A percentile compares a stretch with the other conserved stretches of the same genome.
phyloP scores from a whole-genome alignment of 306 rosid species.

The Senna tora region DNA sequence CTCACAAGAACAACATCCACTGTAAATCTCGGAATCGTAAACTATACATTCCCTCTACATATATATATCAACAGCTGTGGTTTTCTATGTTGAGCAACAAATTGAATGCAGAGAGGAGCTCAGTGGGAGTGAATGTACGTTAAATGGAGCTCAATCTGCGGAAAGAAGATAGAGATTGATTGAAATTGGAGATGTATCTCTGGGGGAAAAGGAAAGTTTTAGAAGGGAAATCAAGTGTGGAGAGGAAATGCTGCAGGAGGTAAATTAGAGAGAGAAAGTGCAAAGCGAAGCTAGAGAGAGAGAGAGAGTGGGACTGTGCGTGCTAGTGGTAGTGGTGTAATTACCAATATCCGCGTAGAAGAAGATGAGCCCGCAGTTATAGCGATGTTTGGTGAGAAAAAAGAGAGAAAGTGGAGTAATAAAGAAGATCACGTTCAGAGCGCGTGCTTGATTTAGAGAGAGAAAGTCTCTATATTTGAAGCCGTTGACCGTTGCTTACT shows the following conservation, averaged over 20 bases:
- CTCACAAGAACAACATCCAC: constrained; percentile 29
- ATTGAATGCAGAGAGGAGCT: background rate
- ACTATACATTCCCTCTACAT: background rate
- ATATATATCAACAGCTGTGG: background rate
- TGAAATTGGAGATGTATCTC: background rate
- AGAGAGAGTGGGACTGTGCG: background rate
- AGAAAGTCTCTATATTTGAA: no score
- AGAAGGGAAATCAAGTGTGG: constrained; percentile 24
- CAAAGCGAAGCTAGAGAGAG: background rate
- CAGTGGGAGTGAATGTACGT: background rate
- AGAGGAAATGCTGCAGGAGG: background rate
- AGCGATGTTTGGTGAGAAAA: background rate
- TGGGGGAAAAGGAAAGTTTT: constrained; percentile 28
- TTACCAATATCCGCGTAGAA: background rate
- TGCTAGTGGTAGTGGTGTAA: background rate
- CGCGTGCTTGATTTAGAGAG: background rate
- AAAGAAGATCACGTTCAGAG: constrained; percentile 18
- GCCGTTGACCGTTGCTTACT: background rate
- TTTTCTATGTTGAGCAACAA: background rate
- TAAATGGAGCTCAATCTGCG: background rate
- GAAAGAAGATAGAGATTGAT: background rate
- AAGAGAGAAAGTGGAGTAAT: background rate
- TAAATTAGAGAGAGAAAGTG: background rate
- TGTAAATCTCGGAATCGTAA: background rate
- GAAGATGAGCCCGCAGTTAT: background rate